Base-by-base conservation (phyloP, 225 moss, liverwort and hornwort genomes). In the Bryoerythrophyllum caledonicum region DNA sequence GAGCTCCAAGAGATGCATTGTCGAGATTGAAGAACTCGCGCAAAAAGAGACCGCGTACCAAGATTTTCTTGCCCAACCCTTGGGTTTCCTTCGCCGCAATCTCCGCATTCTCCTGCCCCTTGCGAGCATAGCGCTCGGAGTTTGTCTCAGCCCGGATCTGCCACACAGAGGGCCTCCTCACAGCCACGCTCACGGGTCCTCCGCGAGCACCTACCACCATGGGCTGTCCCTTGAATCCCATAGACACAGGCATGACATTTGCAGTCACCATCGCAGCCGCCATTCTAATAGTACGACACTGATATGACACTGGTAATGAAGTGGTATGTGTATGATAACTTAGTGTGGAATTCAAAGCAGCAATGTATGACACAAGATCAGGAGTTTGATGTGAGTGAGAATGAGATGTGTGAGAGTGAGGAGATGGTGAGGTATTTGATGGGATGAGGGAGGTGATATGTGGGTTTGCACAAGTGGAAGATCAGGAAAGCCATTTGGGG, bases 61-160 rank as follows among this genome's bases (percentile, higher is more conserved):
- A 8, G 8, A 72, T 60, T 43, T 3, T 60, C 30, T 60, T 48
- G 21, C 72, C 60, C 2, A 71, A 24, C 1, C 58, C 27, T 43
- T 71, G 21, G 32, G 20, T 6, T 37, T 72, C 72, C 4, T 60
- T 46, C 1, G 60, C 60, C 1, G 46, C 60, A 1, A 44, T 30
- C 60, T 72, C 72, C 46, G 15, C 60, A 15, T 46, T 60, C 60
- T 46, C 8, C 46, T 72, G 60, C 1, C 72, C 72, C 60, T 72
- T 72, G 46, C 60, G 60, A 20, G 60, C 72, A 16, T 21, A 60
- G 14, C 72, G 60, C 72, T 72, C 60, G 0, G 72, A 8, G 46
- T 72, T 72, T 2, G 60, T 48, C 13, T 72, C 72, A 21, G 48
- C 48, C 4, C 72, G 60, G 23, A 72, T 14, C 32, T 48, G 72